Evolutionary conservation across 768 basidiomycete genomes (phyloP), one percentile per base, ranked within the genome.

Genomic region (Chalciporus sphaerocephalus): DNA sequence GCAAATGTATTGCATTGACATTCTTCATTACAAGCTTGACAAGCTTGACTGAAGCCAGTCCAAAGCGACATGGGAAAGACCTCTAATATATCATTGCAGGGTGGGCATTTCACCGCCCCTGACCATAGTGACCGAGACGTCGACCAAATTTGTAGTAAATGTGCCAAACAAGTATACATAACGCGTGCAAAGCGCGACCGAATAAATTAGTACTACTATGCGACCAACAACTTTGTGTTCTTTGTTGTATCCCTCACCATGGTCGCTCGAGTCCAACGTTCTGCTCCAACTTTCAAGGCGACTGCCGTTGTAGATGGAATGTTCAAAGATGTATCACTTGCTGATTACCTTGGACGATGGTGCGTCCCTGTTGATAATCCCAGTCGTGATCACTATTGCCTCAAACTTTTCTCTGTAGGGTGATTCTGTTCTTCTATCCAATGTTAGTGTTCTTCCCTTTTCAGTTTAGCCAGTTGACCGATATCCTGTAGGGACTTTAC

Each of bases 341-440:
- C 75, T 1, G 79, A 86, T 52, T 91, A 74, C 68, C 68, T 78
- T 23, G 91, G 92, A 25, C 78, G 90, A 84, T 95, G 91, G 91
- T 91, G 53, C 16, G 38, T 40, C 23, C 36, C 6, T 16, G 22
- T n/a, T n/a, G n/a, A n/a, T 22, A 12, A 25, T 40, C 42, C 45
- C 34, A 48, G 25, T 46, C 1, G 13, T 15, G 46, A 37, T 41
- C 28, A 44, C 22, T 11, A 20, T 24, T 34, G 38, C 38, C n/a
- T 27, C 18, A 24, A 30, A 40, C n/a, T 44, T 41, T 30, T 35
- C 24, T 21, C 25, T 43, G 15, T 47, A 93, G 92, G 92, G 83
- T 94, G n/a, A 76, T 93, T 27, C 80, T 96, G 15, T 78, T 95
- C 67, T 94, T 95, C 73, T 96, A 96, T 70, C 93, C 93, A 5